Evolutionary conservation across 108 stramenopile species (phyloP), one percentile per base, ranked within the genome.

Genomic region (Cyclotella kingstonii): DNA sequence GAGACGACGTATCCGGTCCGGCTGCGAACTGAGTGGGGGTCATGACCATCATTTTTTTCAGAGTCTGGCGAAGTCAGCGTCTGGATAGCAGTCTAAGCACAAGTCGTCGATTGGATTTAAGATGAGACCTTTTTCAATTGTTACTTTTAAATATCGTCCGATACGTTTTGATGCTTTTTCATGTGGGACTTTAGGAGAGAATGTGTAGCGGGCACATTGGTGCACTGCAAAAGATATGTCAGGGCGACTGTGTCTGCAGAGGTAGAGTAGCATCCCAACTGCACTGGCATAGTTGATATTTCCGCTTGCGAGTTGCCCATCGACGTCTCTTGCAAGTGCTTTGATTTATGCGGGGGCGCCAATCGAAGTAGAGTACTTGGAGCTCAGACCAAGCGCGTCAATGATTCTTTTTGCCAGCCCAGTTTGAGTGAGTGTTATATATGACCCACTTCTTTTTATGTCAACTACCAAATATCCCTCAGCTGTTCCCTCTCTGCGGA

Each of bases 1-100:
- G 3, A 23, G 53, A 80, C 70, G 31, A 83, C 40, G 47, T 74
- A 80, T 15, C 82, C 79, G 29, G 79, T 80, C 6, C 79, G 54
- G 21, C 79, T 80, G 11, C 65, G 19, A 2, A 9, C 68, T 43
- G 57, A 46, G n/a, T 36, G 36, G 11, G 81, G 74, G 47, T 79
- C 74, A 11, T 51, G 10, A 23, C 11, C 0, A 19, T 62, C 41
- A 27, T 80, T 73, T 18, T 36, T 17, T 3, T 18, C 21, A 44
- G 56, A 84, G n/a, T n/a, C 11, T 66, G 33, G 45, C 45, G 5
- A 46, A 46, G 17, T 46, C 45, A 46, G 45, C 45, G 5, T 46
- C 45, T 8, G 45, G 82, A 69, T 54, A 80, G 18, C 50, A 70
- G 19, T 81, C 77, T 38, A 83, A 18, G 5, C 27, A 34, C 8